Evolutionary conservation across 1,284 basidiomycete genomes (phyloP).

Genomic region (Ceratobasidium sp.): DNA sequence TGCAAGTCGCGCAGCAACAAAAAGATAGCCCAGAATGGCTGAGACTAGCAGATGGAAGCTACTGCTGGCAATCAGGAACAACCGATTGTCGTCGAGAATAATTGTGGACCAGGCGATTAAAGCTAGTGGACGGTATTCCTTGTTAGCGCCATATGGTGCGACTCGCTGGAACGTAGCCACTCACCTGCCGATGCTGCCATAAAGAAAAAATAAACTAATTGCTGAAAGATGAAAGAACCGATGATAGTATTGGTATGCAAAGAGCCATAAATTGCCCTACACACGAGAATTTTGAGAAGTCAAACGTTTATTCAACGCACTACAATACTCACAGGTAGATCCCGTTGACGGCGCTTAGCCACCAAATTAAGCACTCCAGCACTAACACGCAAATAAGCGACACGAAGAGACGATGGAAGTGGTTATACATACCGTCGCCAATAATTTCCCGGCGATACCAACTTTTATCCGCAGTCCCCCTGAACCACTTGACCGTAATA

Average conservation of each 20-base stretch:
- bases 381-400: too few relatives aligned
- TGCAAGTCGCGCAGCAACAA: too few relatives aligned
- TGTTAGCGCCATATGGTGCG: too few relatives aligned
- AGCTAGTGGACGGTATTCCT: neutral
- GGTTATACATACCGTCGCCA: too few relatives aligned
- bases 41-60: neutral
- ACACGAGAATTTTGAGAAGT: neutral
- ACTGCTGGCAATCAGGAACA: neutral
- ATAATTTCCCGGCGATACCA: too few relatives aligned
- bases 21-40: too few relatives aligned
- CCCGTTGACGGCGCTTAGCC: neutral
- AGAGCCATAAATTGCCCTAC: neutral
- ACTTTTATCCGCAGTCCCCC: too few relatives aligned
- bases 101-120: neutral
- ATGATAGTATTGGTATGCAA: neutral
- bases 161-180: neutral
- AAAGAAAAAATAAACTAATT: neutral
- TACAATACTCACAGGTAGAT: neutral
- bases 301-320: neutral
- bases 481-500: too few relatives aligned
- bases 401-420: too few relatives aligned
- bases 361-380: too few relatives aligned
- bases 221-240: neutral
- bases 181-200: neutral
- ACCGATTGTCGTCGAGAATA: neutral